Evolutionary conservation across 257 asterid genomes (phyloP).

Genomic region (Anisodus tanguticus): DNA sequence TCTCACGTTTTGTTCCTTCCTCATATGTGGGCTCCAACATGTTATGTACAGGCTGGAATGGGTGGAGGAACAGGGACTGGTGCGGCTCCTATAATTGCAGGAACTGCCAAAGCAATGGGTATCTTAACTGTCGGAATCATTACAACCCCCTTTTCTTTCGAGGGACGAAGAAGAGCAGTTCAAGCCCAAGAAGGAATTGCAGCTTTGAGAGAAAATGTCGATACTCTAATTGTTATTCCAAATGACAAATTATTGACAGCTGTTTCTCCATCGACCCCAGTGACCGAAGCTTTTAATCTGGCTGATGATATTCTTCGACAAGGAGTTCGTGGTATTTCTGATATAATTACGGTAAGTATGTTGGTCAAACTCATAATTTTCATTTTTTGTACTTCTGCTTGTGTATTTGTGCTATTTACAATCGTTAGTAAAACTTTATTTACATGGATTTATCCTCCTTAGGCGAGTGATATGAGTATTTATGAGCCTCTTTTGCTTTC

Average conservation of each 20-base stretch:
- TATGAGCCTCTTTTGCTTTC: conserved; percentile 8
- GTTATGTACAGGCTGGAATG: conserved; percentile 83
- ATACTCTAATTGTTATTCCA: conserved; percentile 93
- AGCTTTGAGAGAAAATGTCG: conserved; percentile 88
- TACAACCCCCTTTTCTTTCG: conserved; percentile 93
- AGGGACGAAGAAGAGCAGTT: conserved; percentile 93
- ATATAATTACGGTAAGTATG: conserved; percentile 78
- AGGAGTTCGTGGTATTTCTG: conserved; percentile 98
- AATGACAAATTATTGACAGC: conserved; percentile 87
- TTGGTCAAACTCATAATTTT: background rate
- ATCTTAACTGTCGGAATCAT: conserved; percentile 94
- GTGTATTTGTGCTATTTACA: background rate
- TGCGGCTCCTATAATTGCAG: conserved; percentile 95
- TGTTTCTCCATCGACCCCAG: conserved; percentile 94
- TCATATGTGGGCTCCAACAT: conserved; percentile 17
- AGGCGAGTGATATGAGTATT: conserved; percentile 15
- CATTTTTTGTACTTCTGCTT: background rate
- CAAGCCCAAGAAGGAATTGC: conserved; percentile 99
- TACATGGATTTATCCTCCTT: background rate
- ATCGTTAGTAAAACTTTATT: background rate
- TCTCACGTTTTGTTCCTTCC: background rate
- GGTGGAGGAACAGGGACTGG: conserved; percentile 99
- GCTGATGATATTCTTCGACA: conserved; percentile 98
- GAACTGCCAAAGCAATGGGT: conserved; percentile 88
- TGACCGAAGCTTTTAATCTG: conserved; percentile 93